Base-by-base conservation (phyloP, 2,329 filamentous ascomycete genomes). In the Beauveria caledonica region DNA sequence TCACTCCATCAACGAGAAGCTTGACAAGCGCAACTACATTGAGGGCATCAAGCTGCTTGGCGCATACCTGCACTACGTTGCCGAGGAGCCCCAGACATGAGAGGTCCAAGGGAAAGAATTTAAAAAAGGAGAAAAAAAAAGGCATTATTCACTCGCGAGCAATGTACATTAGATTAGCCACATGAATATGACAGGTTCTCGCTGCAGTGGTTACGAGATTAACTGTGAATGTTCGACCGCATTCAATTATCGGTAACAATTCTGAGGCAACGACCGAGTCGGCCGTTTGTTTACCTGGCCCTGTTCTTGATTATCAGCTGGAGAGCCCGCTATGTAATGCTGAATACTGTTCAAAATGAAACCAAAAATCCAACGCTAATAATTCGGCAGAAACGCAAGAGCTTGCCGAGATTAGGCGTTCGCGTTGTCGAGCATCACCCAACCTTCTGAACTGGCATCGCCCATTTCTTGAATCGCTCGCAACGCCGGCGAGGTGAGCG, bases 1-100 rank as follows among this genome's bases (percentile, higher is more conserved):
- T 8, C 94, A 99, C 78, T 96, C 91, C 39, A 95, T 97, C 76
- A 99, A 99, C 74, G 94, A 97, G 84, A 97, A 96, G 83, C 81
- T 99, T 61, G 94, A 99, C 75, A 92, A 89, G 83, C 86, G 84
- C 71, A 99, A 99, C 78, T 99, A 99, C 74, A 96, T 99, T 70
- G 92, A 99, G 80, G 94, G 94, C 53, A 97, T 90, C 68, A 99
- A 99, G 84, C 77, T 99, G 64, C 77, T 99, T 61, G 94, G 94
- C 52, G 90, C 93, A 3, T 99, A 99, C 73, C 78, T 99, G 71
- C 93, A 97, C 77, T 97, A 97, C 68, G 92, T 96, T 65, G 92
- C 92, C 2, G 90, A 93, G 72, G 94, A 99, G 81, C 86, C 90
- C 44, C 86, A 72, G 64, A 60, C 57, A 40, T 77, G 69, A 70